These are phyloP conservation scores for Raffaelea deltoideospora DNA, from an alignment of 2,329 filamentous ascomycete genomes.

Conservation along the genomic window DNA sequence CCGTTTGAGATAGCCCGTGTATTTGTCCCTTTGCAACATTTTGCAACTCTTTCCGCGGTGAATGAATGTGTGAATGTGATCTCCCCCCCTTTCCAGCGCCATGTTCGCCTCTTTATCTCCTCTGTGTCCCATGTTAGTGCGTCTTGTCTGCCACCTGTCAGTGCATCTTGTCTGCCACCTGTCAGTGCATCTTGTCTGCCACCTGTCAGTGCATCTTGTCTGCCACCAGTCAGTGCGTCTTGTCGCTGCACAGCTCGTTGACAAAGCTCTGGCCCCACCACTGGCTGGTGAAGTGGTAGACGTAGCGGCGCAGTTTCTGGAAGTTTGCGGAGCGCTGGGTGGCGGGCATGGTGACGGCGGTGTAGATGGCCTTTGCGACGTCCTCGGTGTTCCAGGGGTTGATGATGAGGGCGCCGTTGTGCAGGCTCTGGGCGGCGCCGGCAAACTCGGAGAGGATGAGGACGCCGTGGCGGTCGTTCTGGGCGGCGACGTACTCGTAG, in stretches of 20 bases:
- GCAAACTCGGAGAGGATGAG: conserved; percentile 96
- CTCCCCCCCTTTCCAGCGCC: not conserved
- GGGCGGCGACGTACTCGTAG: conserved; percentile 94
- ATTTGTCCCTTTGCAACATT: not conserved
- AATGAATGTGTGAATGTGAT: too few species aligned
- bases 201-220: too few species aligned
- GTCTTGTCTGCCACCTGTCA: too few species aligned
- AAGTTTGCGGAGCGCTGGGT: conserved; percentile 80
- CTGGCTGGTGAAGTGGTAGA: conserved; percentile 93
- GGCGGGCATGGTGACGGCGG: conserved; percentile 90
- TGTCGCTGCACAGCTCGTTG: conserved; percentile 43
- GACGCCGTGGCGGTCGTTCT: conserved; percentile 77
- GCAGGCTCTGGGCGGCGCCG: conserved; percentile 85
- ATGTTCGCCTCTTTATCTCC: not conserved
- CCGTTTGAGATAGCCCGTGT: not conserved
- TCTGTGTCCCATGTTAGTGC: not conserved
- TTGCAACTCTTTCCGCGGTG: not conserved
- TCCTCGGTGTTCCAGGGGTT: conserved; percentile 99
- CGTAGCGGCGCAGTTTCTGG: conserved; percentile 83
- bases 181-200: too few species aligned
- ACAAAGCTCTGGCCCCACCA: conserved; percentile 97
- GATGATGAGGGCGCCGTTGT: conserved; percentile 84
- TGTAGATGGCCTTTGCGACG: conserved; percentile 80
- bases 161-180: too few species aligned
- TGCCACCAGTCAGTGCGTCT: conserved; percentile 4